Conservation (phyloP, 2,329 filamentous ascomycete genomes). For the Alternaria sp. region DNA sequence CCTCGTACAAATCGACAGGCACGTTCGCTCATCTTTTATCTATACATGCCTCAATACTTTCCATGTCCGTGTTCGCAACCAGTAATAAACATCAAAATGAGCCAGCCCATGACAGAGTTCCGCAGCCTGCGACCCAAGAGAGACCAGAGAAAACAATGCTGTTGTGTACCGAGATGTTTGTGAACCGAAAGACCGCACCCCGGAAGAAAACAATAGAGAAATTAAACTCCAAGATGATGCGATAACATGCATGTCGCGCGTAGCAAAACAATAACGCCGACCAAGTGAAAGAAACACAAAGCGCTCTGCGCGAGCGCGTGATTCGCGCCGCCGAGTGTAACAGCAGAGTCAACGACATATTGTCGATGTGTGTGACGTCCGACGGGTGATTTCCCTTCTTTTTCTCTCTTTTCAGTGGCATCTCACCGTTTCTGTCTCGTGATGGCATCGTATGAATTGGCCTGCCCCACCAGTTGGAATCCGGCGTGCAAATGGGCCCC, state of each 20-base stretch:
- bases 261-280: slow-evolving; percentile 16
- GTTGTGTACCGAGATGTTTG: slow-evolving; percentile 17
- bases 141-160: slow-evolving; percentile 16
- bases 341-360: slow-evolving; percentile 11
- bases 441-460: not conserved
- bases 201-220: slow-evolving; percentile 6
- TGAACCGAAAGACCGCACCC: slow-evolving; percentile 7
- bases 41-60: slow-evolving; percentile 16
- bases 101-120: slow-evolving; percentile 16
- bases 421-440: not conserved
- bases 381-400: not conserved
- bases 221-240: slow-evolving; percentile 30
- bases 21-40: slow-evolving; percentile 15
- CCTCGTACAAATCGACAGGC: not conserved
- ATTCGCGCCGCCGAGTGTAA: slow-evolving; percentile 12
- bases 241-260: slow-evolving; percentile 17
- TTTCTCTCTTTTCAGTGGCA: not conserved
- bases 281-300: slow-evolving; percentile 9
- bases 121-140: slow-evolving; percentile 12
- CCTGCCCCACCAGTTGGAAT: not conserved
- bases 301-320: slow-evolving; percentile 14
- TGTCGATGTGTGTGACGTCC: not conserved
- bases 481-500: not conserved
- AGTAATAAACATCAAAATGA: slow-evolving; percentile 21
- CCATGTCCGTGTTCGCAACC: not conserved